Evolutionary conservation across 305 asterid species (phyloP).

Genomic region (Withania somnifera): DNA sequence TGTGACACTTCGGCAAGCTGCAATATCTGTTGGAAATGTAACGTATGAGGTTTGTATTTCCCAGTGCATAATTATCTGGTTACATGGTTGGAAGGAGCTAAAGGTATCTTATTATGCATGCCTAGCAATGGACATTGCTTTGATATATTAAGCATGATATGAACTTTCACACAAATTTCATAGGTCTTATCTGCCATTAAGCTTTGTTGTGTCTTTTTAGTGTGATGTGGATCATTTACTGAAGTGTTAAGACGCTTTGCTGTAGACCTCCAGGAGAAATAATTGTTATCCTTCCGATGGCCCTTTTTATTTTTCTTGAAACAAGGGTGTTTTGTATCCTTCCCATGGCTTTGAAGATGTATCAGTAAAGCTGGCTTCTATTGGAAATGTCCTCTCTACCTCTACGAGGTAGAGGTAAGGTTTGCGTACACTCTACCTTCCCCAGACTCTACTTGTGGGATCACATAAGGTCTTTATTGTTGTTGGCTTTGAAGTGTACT

Average conservation of each 20-base stretch:
- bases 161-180: not conserved
- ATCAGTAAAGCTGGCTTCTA: no score
- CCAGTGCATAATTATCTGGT: not conserved
- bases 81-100: not conserved
- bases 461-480: no score
- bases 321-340: no score
- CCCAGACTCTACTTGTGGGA: no score
- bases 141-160: not conserved
- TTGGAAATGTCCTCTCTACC: no score
- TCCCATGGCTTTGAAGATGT: not conserved
- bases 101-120: not conserved
- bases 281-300: not conserved
- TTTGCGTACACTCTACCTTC: no score
- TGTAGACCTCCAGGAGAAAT: not conserved
- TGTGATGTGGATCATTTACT: not conserved
- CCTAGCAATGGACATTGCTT: not conserved
- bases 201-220: not conserved
- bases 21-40: no score
- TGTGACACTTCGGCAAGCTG: no score
- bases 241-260: not conserved
- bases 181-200: not conserved
- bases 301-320: no score
- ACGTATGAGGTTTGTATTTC: constrained; percentile 7
- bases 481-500: no score
- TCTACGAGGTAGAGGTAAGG: no score